Conservation (phyloP, 441 rosid genomes). For the Gossypium schwendimanii region DNA sequence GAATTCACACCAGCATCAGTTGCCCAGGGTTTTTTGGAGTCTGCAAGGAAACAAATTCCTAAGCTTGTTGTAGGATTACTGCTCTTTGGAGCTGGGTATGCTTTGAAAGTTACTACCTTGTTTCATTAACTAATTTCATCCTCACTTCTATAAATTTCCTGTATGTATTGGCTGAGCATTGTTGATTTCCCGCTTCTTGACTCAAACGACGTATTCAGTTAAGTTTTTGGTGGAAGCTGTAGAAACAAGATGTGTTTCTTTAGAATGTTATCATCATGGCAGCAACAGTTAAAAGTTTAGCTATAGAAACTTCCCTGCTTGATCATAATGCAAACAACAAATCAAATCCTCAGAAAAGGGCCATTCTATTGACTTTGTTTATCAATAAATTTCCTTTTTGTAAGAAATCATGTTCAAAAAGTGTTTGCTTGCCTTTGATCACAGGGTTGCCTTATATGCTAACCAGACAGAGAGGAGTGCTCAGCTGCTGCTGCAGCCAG, state of each 20-base stretch:
- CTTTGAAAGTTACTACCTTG: conserved; percentile 16
- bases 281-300: not conserved
- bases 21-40: conserved; percentile 61
- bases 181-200: conserved; percentile 1
- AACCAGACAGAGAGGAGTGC: conserved; percentile 56
- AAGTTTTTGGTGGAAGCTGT: not conserved
- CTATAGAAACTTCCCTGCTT: not conserved
- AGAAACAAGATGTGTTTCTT: conserved; percentile 2
- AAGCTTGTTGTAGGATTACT: conserved; percentile 67
- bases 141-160: not conserved
- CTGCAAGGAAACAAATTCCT: conserved; percentile 67
- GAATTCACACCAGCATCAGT: conserved; percentile 58
- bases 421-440: conserved; percentile 13
- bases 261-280: conserved; percentile 9
- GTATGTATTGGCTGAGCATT: not conserved
- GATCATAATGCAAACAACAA: not conserved
- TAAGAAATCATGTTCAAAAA: conserved; percentile 11
- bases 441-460: conserved; percentile 72
- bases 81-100: conserved; percentile 87
- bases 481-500: conserved; percentile 66
- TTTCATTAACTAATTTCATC: conserved; percentile 13
- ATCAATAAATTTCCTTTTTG: conserved; percentile 9
- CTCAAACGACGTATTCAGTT: not conserved
- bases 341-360: not conserved
- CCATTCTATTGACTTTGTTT: not conserved